A percentile compares a stretch with the other conserved stretches of the same genome.
These are phyloP conservation scores for Phyllosticta ampelicida DNA, from an alignment of 2,329 filamentous ascomycete species.

Conservation along the genomic window DNA sequence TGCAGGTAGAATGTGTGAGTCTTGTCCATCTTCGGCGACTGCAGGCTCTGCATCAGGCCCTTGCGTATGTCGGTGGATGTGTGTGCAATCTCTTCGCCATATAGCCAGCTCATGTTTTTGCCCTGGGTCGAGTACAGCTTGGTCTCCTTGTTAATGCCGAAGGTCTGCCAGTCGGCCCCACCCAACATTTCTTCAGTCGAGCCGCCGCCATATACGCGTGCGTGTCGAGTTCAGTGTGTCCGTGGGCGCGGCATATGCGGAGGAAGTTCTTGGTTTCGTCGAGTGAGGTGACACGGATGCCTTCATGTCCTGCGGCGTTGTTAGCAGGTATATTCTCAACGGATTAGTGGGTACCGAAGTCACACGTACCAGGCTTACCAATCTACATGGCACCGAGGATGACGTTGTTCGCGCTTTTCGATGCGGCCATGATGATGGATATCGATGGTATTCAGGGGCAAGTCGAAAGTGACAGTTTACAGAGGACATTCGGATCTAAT, in stretches of 20 bases:
- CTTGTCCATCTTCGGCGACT: conserved; percentile 29
- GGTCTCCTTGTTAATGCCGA: conserved; percentile 34
- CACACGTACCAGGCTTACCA: conserved; percentile 20
- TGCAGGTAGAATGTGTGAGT: conserved; percentile 43
- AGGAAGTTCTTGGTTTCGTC: conserved; percentile 17
- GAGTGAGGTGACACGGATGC: conserved; percentile 15
- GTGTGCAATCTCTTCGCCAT: conserved; percentile 4
- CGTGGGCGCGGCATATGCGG: conserved; percentile 19
- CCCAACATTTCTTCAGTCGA: conserved; percentile 34
- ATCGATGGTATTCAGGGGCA: not conserved
- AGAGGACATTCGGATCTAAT: not conserved
- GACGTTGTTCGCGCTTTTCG: conserved; percentile 14
- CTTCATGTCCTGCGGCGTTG: conserved; percentile 13
- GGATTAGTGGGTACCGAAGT: not conserved
- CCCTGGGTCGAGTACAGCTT: conserved; percentile 30
- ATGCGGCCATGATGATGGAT: not conserved
- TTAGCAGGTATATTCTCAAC: not conserved
- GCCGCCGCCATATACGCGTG: conserved; percentile 29
- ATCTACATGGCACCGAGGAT: conserved; percentile 31
- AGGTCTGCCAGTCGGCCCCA: conserved; percentile 24
- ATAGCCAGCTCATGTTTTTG: conserved; percentile 12
- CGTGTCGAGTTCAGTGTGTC: conserved; percentile 29
- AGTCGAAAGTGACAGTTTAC: not conserved
- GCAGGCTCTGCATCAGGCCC: conserved; percentile 26
- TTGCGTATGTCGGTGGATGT: conserved; percentile 21